Evolutionary conservation across 208 protist genomes (phyloP).

Genomic region (Giardia duodenalis): DNA sequence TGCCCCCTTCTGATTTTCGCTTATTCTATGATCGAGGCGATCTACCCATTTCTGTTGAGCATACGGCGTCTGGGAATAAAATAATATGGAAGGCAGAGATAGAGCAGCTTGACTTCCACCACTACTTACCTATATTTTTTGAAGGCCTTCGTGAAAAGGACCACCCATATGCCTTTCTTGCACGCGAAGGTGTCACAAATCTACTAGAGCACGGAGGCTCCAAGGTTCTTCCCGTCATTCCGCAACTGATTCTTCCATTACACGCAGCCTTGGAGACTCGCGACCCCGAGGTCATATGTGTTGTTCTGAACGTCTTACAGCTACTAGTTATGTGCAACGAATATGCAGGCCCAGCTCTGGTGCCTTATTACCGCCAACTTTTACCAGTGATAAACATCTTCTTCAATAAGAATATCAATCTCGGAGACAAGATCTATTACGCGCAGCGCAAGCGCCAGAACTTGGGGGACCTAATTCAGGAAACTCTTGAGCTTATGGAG

Average conservation of each 20-base stretch:
- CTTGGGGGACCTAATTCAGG: conserved; percentile 77
- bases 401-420: conserved; percentile 65
- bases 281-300: conserved; percentile 74
- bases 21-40: conserved; percentile 89
- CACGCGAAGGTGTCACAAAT: conserved; percentile 71
- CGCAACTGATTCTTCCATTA: conserved; percentile 91
- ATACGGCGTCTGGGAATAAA: conserved; percentile 63
- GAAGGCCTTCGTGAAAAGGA: conserved; percentile 83
- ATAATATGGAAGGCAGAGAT: conserved; percentile 85
- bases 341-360: conserved; percentile 78
- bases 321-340: conserved; percentile 75
- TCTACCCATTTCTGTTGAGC: conserved; percentile 78
- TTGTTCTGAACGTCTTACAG: conserved; percentile 79
- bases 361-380: conserved; percentile 92
- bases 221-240: conserved; percentile 86
- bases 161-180: conserved; percentile 84
- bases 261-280: conserved; percentile 87
- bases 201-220: conserved; percentile 69
- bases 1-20: conserved; percentile 70
- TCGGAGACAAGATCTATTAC: conserved; percentile 82
- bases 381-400: conserved; percentile 94
- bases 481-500: conserved; percentile 81
- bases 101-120: conserved; percentile 87
- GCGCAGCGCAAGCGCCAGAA: conserved; percentile 69
- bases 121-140: conserved; percentile 95